Conservation (phyloP, 2,329 filamentous ascomycete species). For the Epichloe typhina region DNA sequence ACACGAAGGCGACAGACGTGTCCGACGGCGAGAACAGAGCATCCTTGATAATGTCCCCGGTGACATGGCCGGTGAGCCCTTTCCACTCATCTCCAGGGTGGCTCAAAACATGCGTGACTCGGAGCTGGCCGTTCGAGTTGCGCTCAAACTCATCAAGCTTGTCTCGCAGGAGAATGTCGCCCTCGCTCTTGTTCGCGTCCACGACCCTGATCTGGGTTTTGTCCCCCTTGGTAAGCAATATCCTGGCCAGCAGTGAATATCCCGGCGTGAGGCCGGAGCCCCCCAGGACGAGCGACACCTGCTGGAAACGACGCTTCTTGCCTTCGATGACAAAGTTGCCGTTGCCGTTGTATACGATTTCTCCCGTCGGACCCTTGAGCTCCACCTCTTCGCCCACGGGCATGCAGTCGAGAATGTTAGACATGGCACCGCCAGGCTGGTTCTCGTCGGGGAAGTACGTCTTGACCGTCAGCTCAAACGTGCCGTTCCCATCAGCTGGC, state of each 20-base stretch:
- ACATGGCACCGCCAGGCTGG: conserved; percentile 40
- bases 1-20: conserved; percentile 31
- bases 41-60: conserved; percentile 26
- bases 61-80: conserved; percentile 30
- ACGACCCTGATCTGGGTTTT: conserved; percentile 27
- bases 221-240: conserved; percentile 21
- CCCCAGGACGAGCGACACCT: conserved; percentile 34
- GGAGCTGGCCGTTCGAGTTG: conserved; percentile 24
- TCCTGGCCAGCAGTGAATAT: conserved; percentile 33
- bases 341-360: conserved; percentile 34
- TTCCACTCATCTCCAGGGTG: conserved; percentile 30
- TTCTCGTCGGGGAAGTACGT: conserved; percentile 34
- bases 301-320: conserved; percentile 26
- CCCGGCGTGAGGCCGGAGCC: conserved; percentile 39
- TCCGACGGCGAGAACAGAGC: conserved; percentile 27
- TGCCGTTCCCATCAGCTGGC: conserved; percentile 23
- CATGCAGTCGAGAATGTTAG: conserved; percentile 38
- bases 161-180: conserved; percentile 30
- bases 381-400: conserved; percentile 34
- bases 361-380: conserved; percentile 36
- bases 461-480: conserved; percentile 36
- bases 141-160: conserved; percentile 28
- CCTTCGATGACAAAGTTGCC: conserved; percentile 32
- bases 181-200: conserved; percentile 34
- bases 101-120: conserved; percentile 33